Evolutionary conservation across 371 early-diverging fungal genomes (phyloP).

Genomic region (Fennellomyces sp.): DNA sequence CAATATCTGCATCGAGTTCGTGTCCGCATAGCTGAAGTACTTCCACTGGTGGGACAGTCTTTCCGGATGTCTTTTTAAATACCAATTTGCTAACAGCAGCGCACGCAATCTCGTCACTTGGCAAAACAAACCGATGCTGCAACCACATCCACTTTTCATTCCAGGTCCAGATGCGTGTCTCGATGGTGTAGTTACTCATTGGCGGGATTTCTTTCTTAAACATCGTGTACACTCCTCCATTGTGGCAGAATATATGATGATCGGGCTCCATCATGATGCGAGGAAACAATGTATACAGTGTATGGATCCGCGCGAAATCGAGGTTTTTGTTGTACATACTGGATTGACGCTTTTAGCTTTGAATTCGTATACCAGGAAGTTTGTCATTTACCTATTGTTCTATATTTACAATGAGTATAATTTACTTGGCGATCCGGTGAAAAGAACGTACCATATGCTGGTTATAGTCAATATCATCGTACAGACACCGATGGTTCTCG

Average conservation of each 20-base stretch:
- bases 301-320: conserved; percentile 55
- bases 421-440: neutral
- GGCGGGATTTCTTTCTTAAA: conserved; percentile 62
- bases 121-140: conserved; percentile 39
- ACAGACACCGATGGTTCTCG: conserved; percentile 36
- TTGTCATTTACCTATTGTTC: conserved; percentile 33
- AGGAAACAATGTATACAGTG: conserved; percentile 47
- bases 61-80: conserved; percentile 43
- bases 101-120: conserved; percentile 26
- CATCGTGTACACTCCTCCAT: conserved; percentile 42
- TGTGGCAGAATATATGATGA: conserved; percentile 33
- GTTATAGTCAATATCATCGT: conserved; percentile 52
- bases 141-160: conserved; percentile 57
- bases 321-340: conserved; percentile 59
- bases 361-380: conserved; percentile 4
- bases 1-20: conserved; percentile 19
- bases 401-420: conserved; percentile 11
- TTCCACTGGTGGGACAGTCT: conserved; percentile 36
- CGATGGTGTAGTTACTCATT: conserved; percentile 51
- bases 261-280: conserved; percentile 42
- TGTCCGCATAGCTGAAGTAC: conserved; percentile 42
- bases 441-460: conserved; percentile 41
- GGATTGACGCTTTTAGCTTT: neutral
- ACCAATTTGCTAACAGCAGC: conserved; percentile 43
- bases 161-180: conserved; percentile 61